phyloP scores from a whole-genome alignment of 1,139 yeast species.

The Hansenula anomala region DNA sequence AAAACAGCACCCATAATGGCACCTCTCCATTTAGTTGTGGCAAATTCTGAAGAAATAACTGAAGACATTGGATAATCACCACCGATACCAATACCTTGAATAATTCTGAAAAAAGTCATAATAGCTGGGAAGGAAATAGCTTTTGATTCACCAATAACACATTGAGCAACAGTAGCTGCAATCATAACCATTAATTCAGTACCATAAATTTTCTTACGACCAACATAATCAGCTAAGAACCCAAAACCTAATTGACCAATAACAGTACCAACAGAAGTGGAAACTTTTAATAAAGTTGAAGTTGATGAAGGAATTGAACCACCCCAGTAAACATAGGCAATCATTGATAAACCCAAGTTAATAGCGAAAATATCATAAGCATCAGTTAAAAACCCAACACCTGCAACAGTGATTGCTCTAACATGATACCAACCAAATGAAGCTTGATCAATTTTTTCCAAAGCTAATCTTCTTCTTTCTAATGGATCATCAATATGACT shows the following conservation, averaged over 20 bases:
- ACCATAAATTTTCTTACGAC: constrained; percentile 88
- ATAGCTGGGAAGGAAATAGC: constrained; percentile 71
- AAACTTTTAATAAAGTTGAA: constrained; percentile 70
- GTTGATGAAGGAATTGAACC: constrained; percentile 64
- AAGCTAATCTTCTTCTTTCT: constrained; percentile 85
- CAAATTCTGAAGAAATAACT: constrained; percentile 81
- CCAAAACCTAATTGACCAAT: constrained; percentile 91
- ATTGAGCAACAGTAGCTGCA: constrained; percentile 73
- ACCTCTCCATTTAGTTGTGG: constrained; percentile 94
- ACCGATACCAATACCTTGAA: constrained; percentile 97
- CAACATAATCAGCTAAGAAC: constrained; percentile 74
- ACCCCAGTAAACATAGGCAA: constrained; percentile 70
- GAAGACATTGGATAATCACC: constrained; percentile 99
- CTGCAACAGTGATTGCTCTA: constrained; percentile 84
- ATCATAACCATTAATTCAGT: constrained; percentile 81
- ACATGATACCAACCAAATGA: constrained; percentile 85
- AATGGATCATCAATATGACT: constrained; percentile 83
- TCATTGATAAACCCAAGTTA: constrained; percentile 72
- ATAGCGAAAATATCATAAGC: constrained; percentile 91
- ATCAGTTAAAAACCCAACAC: constrained; percentile 92
- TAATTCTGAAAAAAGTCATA: constrained; percentile 68
- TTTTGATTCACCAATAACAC: constrained; percentile 62
- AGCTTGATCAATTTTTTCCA: constrained; percentile 83
- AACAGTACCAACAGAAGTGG: constrained; percentile 92
- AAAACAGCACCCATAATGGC: constrained; percentile 92